Conservation (phyloP, 179 eudicot species). For the Kewa caespitosa region DNA sequence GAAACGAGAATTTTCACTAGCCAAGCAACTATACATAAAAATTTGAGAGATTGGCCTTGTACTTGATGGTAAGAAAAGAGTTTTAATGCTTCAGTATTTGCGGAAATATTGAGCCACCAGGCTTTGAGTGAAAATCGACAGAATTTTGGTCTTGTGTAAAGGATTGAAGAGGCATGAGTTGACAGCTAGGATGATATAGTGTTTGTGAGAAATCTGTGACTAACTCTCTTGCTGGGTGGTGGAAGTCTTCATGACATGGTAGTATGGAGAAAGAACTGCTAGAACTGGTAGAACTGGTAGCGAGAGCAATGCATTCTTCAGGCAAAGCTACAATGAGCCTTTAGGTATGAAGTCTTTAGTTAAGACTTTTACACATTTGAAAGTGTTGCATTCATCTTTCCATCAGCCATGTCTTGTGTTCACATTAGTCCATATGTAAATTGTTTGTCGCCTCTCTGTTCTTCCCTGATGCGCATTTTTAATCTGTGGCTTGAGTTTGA, state of each 20-base stretch:
- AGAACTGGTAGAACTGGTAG: too few relatives aligned
- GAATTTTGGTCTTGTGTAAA: background rate
- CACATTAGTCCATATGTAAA: too few relatives aligned
- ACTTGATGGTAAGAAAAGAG: slow-evolving; percentile 89
- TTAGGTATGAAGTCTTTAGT: background rate
- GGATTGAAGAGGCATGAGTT: background rate
- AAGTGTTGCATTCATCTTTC: too few relatives aligned
- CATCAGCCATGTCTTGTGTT: too few relatives aligned
- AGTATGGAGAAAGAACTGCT: background rate
- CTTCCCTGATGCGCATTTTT: too few relatives aligned
- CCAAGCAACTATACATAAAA: slow-evolving; percentile 58
- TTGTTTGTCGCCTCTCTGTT: too few relatives aligned
- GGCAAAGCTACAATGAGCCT: background rate
- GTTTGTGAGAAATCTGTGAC: background rate
- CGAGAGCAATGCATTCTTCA: background rate
- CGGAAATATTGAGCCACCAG: slow-evolving; percentile 23
- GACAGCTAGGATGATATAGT: background rate
- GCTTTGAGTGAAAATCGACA: background rate
- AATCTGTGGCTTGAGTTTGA: too few relatives aligned
- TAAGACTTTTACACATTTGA: too few relatives aligned
- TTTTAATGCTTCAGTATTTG: slow-evolving; percentile 79
- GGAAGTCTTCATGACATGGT: background rate
- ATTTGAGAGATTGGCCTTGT: slow-evolving; percentile 62
- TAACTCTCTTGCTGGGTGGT: background rate
- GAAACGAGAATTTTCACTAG: slow-evolving; percentile 49